Conservation (phyloP, 1,284 basidiomycete genomes). For the Ustilago tritici region DNA sequence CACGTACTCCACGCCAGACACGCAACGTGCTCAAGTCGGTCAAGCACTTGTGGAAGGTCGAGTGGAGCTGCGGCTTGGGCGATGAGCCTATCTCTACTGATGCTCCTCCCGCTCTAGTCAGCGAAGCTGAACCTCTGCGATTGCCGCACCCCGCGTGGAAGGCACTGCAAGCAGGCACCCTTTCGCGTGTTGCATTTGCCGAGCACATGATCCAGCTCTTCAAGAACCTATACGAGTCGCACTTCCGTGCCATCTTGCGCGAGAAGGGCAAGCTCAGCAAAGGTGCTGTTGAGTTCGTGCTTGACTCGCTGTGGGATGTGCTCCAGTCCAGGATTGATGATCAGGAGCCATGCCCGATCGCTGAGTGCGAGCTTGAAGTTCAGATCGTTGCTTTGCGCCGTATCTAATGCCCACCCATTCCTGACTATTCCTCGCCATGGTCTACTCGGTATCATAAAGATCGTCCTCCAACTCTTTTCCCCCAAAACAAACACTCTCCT, state of each 20-base stretch:
- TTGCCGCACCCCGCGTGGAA: constrained; percentile 70
- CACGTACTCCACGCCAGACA: constrained; percentile 69
- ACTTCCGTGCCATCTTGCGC: constrained; percentile 69
- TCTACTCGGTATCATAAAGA: background rate
- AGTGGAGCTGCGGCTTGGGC: constrained; percentile 68
- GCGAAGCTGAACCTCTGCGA: constrained; percentile 61
- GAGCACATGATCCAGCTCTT: constrained; percentile 70
- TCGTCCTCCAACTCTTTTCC: background rate
- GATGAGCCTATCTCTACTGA: constrained; percentile 30
- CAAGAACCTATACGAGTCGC: constrained; percentile 71
- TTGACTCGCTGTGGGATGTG: constrained; percentile 70
- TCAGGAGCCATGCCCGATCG: constrained; percentile 37
- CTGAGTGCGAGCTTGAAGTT: constrained; percentile 69
- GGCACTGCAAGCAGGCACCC: constrained; percentile 68
- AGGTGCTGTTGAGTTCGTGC: constrained; percentile 69
- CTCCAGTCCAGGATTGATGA: constrained; percentile 56
- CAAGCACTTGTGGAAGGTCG: constrained; percentile 69
- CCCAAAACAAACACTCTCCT: background rate
- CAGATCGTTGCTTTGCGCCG: constrained; percentile 68
- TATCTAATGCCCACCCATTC: constrained; percentile 12
- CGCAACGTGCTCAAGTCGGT: constrained; percentile 69
- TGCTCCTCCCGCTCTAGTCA: constrained; percentile 27
- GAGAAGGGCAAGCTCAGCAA: constrained; percentile 69
- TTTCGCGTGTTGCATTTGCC: constrained; percentile 67
- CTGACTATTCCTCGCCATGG: background rate